Conservation (phyloP, 805 yeast species). For the Sugiyamaella americana region DNA sequence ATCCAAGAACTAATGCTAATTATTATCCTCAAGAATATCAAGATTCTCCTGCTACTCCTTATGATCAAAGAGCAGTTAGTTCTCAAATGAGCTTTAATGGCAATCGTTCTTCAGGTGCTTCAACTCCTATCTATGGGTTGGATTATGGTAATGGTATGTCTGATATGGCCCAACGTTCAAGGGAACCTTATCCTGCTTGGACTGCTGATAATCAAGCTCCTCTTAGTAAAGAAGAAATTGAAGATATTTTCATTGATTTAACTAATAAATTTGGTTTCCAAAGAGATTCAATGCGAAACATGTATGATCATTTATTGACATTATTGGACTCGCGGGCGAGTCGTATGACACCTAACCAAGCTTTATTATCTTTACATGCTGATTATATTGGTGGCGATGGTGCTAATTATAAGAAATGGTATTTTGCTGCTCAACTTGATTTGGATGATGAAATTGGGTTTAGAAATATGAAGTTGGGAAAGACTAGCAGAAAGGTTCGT, state of each 20-base stretch:
- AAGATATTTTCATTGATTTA: slow-evolving; percentile 51
- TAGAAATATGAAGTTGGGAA: slow-evolving; percentile 50
- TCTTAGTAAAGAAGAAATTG: slow-evolving; percentile 59
- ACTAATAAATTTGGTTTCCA: slow-evolving; percentile 78
- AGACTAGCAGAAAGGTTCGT: slow-evolving; percentile 38
- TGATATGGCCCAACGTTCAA: slow-evolving; percentile 48
- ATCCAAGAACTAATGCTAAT: slow-evolving; percentile 20
- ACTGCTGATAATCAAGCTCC: slow-evolving; percentile 88
- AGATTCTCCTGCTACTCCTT: slow-evolving; percentile 15
- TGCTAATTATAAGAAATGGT: slow-evolving; percentile 89
- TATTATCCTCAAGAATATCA: slow-evolving; percentile 21
- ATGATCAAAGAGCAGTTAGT: slow-evolving; percentile 25
- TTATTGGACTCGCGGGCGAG: slow-evolving; percentile 84
- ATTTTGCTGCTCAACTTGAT: slow-evolving; percentile 76
- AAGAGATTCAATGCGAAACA: slow-evolving; percentile 65
- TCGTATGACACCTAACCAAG: slow-evolving; percentile 64
- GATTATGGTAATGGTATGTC: slow-evolving; percentile 40
- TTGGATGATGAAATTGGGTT: slow-evolving; percentile 64
- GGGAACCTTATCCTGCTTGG: slow-evolving; percentile 99
- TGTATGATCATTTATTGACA: slow-evolving; percentile 72
- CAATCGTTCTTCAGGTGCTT: slow-evolving; percentile 84
- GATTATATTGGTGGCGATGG: slow-evolving; percentile 90
- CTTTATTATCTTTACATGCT: slow-evolving; percentile 71
- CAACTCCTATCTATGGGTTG: slow-evolving; percentile 86
- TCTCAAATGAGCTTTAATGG: slow-evolving; percentile 74